phyloP scores from a whole-genome alignment of 768 basidiomycete genomes.

The Suillus variegatus region DNA sequence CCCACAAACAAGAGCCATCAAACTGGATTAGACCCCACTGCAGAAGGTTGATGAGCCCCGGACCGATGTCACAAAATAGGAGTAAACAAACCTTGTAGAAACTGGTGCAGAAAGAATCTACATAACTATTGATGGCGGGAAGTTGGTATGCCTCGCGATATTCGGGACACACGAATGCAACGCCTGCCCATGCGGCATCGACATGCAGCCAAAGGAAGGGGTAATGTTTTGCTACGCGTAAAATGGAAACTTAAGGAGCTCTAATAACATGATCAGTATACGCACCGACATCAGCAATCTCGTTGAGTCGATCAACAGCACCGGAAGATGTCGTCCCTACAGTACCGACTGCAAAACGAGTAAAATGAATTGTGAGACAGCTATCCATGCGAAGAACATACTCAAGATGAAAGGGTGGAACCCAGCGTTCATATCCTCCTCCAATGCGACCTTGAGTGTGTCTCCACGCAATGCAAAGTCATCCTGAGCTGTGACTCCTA shows the following conservation, averaged over 20 bases:
- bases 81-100: conserved; percentile 73
- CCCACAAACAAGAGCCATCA: conserved; percentile 80
- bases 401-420: conserved; percentile 80
- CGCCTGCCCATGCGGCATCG: conserved; percentile 92
- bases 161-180: conserved; percentile 80
- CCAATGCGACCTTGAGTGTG: conserved; percentile 56
- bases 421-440: conserved; percentile 62
- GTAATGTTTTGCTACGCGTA: conserved; percentile 50
- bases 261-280: conserved; percentile 11
- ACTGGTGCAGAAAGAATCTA: conserved; percentile 84
- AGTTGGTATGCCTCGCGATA: conserved; percentile 61
- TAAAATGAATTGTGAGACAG: not conserved
- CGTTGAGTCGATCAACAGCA: conserved; percentile 76
- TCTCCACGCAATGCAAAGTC: conserved; percentile 70
- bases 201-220: conserved; percentile 84
- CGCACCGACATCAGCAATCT: conserved; percentile 72
- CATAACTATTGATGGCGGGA: conserved; percentile 71
- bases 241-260: not conserved
- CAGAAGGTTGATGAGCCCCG: not conserved
- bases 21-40: conserved; percentile 92
- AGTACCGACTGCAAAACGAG: conserved; percentile 64
- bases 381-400: conserved; percentile 28
- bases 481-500: conserved; percentile 68
- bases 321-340: conserved; percentile 92
- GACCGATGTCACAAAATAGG: not conserved